Evolutionary conservation across 2,329 filamentous ascomycete genomes (phyloP).

Genomic region (Akanthomyces muscarius): DNA sequence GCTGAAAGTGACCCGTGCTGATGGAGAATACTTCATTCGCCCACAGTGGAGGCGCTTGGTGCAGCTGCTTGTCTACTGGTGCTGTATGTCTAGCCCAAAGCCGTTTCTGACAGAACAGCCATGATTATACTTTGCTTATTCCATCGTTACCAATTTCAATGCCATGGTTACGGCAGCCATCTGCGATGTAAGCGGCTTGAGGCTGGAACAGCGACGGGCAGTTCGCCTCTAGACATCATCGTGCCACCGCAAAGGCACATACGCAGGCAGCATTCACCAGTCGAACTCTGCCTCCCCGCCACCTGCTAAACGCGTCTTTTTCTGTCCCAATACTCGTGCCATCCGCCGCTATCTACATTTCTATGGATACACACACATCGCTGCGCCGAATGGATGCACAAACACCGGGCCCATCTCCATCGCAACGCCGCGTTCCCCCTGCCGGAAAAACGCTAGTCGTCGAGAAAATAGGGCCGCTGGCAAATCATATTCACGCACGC

Average conservation of each 20-base stretch:
- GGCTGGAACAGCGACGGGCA: no score
- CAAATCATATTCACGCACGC: not conserved
- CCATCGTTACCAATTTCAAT: no score
- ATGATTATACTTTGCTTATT: no score
- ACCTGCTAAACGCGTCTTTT: slow-evolving; percentile 2
- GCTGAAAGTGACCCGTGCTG: not conserved
- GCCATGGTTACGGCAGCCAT: no score
- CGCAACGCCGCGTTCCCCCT: not conserved
- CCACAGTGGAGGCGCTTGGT: not conserved
- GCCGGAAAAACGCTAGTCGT: not conserved
- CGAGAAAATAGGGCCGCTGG: not conserved
- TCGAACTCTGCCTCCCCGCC: not conserved
- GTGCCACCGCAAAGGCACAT: no score
- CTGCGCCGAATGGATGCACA: not conserved
- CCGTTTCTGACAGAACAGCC: no score
- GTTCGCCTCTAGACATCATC: no score
- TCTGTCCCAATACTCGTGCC: not conserved
- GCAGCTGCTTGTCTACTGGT: not conserved
- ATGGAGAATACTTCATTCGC: not conserved
- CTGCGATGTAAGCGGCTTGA: no score
- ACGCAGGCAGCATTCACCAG: not conserved
- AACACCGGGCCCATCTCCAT: not conserved
- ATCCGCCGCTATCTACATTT: not conserved
- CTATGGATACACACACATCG: not conserved
- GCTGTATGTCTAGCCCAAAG: no score